Evolutionary conservation across 345 rosid species (phyloP).

Genomic region (Luvunga scandens): DNA sequence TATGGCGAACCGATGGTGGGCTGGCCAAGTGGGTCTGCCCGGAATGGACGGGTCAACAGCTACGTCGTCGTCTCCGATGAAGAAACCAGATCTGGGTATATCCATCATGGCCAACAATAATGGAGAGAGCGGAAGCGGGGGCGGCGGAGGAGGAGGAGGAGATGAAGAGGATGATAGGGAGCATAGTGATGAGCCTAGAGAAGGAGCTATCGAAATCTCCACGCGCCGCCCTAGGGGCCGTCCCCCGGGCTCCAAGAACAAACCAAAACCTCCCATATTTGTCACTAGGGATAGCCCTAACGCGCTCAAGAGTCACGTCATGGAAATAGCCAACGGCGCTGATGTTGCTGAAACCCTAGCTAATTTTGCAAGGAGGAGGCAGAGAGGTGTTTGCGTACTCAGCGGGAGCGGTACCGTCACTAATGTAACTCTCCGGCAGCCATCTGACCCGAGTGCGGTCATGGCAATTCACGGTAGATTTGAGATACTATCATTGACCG

Average conservation of each 20-base stretch:
- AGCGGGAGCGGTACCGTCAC: slow-evolving; percentile 57
- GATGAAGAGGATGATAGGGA: slow-evolving; percentile 44
- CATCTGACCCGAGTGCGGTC: slow-evolving; percentile 48
- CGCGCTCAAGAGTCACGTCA: slow-evolving; percentile 56
- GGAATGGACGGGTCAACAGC: slow-evolving; percentile 34
- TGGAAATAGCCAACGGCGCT: slow-evolving; percentile 52
- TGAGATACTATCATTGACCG: slow-evolving; percentile 57
- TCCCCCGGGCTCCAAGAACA: slow-evolving; percentile 60
- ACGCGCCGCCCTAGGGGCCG: slow-evolving; percentile 51
- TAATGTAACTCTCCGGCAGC: slow-evolving; percentile 55
- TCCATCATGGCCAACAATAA: slow-evolving; percentile 31
- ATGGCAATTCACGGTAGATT: slow-evolving; percentile 59
- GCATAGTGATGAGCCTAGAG: slow-evolving; percentile 47
- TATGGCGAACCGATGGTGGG: slow-evolving; percentile 79
- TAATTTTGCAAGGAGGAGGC: slow-evolving; percentile 50
- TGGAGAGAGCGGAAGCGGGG: slow-evolving; percentile 18
- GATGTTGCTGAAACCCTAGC: slow-evolving; percentile 58
- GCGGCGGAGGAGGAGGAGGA: slow-evolving; percentile 24
- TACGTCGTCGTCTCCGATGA: slow-evolving; percentile 34
- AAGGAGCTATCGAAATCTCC: slow-evolving; percentile 43
- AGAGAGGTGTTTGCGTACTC: slow-evolving; percentile 56
- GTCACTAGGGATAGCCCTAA: slow-evolving; percentile 63
- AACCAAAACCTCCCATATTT: slow-evolving; percentile 56
- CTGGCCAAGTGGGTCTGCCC: slow-evolving; percentile 44
- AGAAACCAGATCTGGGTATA: slow-evolving; percentile 28